Base-by-base conservation (phyloP, 495 filamentous ascomycete species). In the Xylaria bambusicola region DNA sequence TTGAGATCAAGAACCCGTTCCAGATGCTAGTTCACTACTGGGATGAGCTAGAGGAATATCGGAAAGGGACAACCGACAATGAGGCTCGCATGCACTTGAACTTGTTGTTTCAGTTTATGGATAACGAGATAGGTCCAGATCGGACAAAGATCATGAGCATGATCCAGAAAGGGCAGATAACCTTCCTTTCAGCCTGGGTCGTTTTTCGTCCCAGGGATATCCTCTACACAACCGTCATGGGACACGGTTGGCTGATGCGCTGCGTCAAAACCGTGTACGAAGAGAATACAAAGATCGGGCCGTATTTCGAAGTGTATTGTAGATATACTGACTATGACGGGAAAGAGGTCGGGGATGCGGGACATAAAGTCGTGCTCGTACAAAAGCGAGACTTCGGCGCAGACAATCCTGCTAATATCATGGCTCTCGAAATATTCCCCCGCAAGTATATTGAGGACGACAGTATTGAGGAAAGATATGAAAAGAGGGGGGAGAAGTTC, bases 211-310 rank as follows among this genome's bases (percentile, higher is more conserved):
- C 71, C 1, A 62, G 63, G 0, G 46, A 35, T 9, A 51, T 64
- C 6, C 45, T 69, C 15, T 62, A 66, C 10, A 38, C 52, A 0
- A 57, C 23, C 62, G 74, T 52, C 56, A 65, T 52, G 59, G 58
- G 7, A 50, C 60, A 3, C 61, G 61, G 27, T 59, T 66, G 66
- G 72, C 73, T 58, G 42, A 72, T 31, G 60, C 61, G 12, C 57
- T 75, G 27, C 59, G 68, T 17, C 23, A 75, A 18, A 57, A 67
- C 35, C 66, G 67, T 35, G 56, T 76, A 35, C 56, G 71, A 18
- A 41, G 50, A 65, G 45, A 58, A 51, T 44, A 41, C 24, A 12
- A 58, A 42, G 40, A 47, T 54, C 2, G 60, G 60, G 26, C 63
- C 68, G 23, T 68, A 60, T 55, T 50, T 68, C 50, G 64, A 67